Evolutionary conservation across 2,329 filamentous ascomycete genomes (phyloP).

Genomic region (Cercospora sesami): DNA sequence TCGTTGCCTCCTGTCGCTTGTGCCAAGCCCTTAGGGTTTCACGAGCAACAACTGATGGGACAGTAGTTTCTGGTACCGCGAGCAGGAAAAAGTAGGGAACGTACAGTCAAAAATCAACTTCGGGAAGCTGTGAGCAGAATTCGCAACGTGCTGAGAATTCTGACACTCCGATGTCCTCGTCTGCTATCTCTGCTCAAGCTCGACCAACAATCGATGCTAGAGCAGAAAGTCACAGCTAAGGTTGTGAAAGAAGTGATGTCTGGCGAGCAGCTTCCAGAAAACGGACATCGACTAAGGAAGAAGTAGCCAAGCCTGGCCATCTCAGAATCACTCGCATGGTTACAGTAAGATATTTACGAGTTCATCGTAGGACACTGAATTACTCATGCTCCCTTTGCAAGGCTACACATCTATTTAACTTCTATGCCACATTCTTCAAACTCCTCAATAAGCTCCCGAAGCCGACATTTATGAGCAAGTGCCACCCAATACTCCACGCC

Average conservation of each 20-base stretch:
- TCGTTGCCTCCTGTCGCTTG: neutral
- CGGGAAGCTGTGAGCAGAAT: neutral
- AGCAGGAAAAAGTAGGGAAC: neutral
- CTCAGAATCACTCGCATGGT: neutral
- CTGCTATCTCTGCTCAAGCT: too few relatives aligned
- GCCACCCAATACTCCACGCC: constrained; percentile 82
- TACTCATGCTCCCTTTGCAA: neutral
- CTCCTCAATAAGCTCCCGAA: constrained; percentile 44
- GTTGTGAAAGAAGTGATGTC: neutral
- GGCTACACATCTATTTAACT: neutral
- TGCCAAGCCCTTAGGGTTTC: neutral
- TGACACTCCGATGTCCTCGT: neutral
- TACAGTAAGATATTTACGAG: neutral
- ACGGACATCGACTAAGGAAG: neutral
- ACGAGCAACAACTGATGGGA: neutral
- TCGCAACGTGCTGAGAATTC: neutral
- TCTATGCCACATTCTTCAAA: constrained; percentile 10
- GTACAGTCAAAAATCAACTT: neutral
- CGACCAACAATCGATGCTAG: too few relatives aligned
- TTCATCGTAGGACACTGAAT: too few relatives aligned
- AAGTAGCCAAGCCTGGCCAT: neutral
- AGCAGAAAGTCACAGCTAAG: too few relatives aligned
- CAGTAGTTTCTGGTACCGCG: neutral
- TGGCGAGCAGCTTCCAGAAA: neutral
- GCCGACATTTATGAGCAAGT: constrained; percentile 70